Evolutionary conservation across 169 alveolate species (phyloP).

Genomic region (Amoebophrya sp.): DNA sequence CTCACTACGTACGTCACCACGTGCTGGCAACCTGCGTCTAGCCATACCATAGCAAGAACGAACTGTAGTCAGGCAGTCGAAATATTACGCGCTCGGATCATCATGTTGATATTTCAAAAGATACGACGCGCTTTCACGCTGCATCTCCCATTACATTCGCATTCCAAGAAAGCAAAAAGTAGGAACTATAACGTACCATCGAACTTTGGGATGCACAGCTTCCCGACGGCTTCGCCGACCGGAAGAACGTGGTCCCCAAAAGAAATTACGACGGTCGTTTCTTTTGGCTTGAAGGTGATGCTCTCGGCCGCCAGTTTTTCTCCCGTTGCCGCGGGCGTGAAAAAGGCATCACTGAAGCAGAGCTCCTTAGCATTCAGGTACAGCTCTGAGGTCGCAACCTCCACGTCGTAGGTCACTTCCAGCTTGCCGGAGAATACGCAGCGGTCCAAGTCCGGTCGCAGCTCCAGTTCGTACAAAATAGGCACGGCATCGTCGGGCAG

Average conservation of each 20-base stretch:
- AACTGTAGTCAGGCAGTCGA: background rate
- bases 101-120: background rate
- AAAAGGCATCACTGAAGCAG: background rate
- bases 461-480: slow-evolving; percentile 31
- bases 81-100: background rate
- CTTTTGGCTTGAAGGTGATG: slow-evolving; percentile 38
- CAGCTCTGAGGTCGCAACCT: slow-evolving; percentile 12
- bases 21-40: background rate
- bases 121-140: no score
- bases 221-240: background rate
- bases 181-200: background rate
- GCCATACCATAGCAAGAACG: background rate
- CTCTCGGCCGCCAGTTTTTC: slow-evolving; percentile 35
- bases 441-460: slow-evolving; percentile 37
- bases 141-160: no score
- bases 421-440: slow-evolving; percentile 37
- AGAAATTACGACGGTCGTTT: background rate
- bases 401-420: slow-evolving; percentile 40
- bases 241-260: background rate
- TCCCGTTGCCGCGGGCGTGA: background rate
- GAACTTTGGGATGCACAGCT: background rate
- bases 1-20: background rate
- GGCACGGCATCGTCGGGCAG: slow-evolving; percentile 34
- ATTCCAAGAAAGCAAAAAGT: no score
- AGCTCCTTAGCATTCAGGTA: background rate